Percentiles rank a stretch among this genome's conserved stretches.
Conservation (phyloP, 2,329 filamentous ascomycete species). For the Clathrospora elynae region DNA sequence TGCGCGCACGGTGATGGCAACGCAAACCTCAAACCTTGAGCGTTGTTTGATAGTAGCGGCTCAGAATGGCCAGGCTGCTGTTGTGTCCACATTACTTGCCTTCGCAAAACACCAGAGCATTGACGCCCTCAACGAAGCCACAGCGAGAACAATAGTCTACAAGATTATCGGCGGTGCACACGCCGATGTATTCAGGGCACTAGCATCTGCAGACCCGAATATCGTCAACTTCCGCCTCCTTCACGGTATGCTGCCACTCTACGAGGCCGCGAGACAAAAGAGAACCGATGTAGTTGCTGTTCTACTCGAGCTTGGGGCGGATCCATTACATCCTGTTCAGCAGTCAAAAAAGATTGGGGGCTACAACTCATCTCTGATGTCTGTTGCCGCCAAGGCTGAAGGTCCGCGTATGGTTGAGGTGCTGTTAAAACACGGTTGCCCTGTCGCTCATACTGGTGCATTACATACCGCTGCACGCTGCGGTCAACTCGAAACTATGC, state of each 20-base stretch:
- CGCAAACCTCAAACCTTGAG: slow-evolving; percentile 11
- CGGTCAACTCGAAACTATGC: slow-evolving; percentile 20
- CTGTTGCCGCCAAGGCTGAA: slow-evolving; percentile 12
- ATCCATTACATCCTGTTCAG: slow-evolving; percentile 15
- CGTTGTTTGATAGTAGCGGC: slow-evolving; percentile 15
- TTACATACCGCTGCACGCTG: slow-evolving; percentile 15
- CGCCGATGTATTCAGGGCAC: slow-evolving; percentile 16
- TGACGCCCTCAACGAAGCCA: slow-evolving; percentile 3
- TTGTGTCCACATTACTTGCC: slow-evolving; percentile 18
- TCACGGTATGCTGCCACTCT: slow-evolving; percentile 15
- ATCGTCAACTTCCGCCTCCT: slow-evolving; percentile 12
- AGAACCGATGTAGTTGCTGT: slow-evolving; percentile 13
- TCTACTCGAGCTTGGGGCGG: slow-evolving; percentile 20
- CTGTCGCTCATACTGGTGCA: slow-evolving; percentile 14
- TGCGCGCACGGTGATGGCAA: slow-evolving; percentile 11
- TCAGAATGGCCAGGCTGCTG: slow-evolving; percentile 14
- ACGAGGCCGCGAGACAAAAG: slow-evolving; percentile 17
- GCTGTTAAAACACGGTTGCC: slow-evolving; percentile 12
- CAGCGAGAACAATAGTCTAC: slow-evolving; percentile 9
- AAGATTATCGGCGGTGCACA: slow-evolving; percentile 12
- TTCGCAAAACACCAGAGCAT: slow-evolving; percentile 16
- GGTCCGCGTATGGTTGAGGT: slow-evolving; percentile 14
- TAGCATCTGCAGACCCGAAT: slow-evolving; percentile 18
- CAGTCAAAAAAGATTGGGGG: slow-evolving; percentile 6
- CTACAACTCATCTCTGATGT: slow-evolving; percentile 17